Percentiles rank a stretch among this genome's conserved stretches.
Evolutionary conservation across 148 eudicot species (phyloP).

Genomic region (Salicornia ramosissima): DNA sequence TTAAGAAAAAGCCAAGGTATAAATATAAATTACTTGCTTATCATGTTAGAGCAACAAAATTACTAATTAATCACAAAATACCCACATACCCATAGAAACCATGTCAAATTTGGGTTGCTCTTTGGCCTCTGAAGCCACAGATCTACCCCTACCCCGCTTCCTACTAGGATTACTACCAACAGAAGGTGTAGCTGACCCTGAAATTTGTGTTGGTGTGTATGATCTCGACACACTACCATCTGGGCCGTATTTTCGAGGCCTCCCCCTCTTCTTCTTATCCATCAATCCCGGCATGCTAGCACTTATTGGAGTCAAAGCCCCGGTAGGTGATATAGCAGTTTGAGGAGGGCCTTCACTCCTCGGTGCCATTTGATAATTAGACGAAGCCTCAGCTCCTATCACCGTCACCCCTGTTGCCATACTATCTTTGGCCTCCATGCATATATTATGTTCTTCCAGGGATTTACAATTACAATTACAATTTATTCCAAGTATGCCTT

Average conservation of each 20-base stretch:
- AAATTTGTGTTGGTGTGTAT: constrained; percentile 37
- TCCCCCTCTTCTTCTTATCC: constrained; percentile 69
- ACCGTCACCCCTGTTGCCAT: constrained; percentile 44
- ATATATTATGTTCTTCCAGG: constrained; percentile 19
- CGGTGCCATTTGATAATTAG: constrained; percentile 53
- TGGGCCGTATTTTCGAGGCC: constrained; percentile 66
- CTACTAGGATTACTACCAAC: constrained; percentile 29
- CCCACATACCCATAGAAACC: constrained; percentile 39
- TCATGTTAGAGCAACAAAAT: not conserved
- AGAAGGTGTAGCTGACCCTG: constrained; percentile 37
- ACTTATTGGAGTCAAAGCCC: constrained; percentile 25
- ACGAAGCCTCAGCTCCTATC: constrained; percentile 48
- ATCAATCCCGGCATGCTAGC: constrained; percentile 22
- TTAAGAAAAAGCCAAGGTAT: not conserved
- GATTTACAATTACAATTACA: not conserved
- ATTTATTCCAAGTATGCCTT: constrained; percentile 10
- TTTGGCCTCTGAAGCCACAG: constrained; percentile 35
- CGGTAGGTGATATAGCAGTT: constrained; percentile 23
- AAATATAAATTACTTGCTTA: not conserved
- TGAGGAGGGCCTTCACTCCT: constrained; percentile 36
- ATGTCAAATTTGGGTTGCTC: constrained; percentile 31
- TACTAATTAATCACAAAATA: constrained; percentile 8
- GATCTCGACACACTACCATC: constrained; percentile 34
- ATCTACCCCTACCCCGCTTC: constrained; percentile 37
- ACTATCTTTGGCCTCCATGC: constrained; percentile 44